Conservation (phyloP, 2,329 filamentous ascomycete genomes). For the Echinosphaeria canescens region DNA sequence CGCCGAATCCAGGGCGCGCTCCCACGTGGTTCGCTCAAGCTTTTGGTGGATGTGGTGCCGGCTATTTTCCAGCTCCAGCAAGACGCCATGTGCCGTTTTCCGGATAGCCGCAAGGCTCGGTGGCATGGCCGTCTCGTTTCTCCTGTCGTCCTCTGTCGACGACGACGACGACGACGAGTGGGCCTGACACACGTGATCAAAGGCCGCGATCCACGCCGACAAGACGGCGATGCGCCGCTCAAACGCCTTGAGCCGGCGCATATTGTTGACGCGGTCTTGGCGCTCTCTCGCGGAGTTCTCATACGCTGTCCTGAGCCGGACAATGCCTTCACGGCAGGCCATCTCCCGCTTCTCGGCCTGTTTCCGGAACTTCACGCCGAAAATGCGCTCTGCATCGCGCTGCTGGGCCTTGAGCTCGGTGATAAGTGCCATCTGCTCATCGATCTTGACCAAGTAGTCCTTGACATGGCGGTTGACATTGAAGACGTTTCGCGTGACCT, state of each 20-base stretch:
- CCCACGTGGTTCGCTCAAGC: conserved; percentile 66
- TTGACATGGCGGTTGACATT: conserved; percentile 99
- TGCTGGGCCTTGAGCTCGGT: conserved; percentile 89
- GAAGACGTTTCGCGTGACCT: conserved; percentile 97
- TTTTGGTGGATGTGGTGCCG: conserved; percentile 79
- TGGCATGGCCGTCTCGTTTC: conserved; percentile 46
- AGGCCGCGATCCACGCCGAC: conserved; percentile 84
- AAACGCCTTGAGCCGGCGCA: conserved; percentile 65
- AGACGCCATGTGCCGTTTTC: conserved; percentile 73
- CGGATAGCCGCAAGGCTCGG: conserved; percentile 52
- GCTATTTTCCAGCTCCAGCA: conserved; percentile 76
- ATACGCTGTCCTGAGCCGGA: conserved; percentile 63
- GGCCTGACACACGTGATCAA: conserved; percentile 65
- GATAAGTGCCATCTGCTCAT: conserved; percentile 94
- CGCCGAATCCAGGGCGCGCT: conserved; percentile 68
- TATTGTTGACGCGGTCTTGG: conserved; percentile 54
- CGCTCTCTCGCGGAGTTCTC: conserved; percentile 61
- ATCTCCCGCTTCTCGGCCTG: conserved; percentile 67
- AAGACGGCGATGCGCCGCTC: conserved; percentile 71
- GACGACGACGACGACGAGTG: too few relatives aligned
- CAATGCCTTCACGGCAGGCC: conserved; percentile 55
- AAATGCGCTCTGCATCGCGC: conserved; percentile 64
- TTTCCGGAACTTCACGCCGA: conserved; percentile 79
- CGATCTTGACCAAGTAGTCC: conserved; percentile 97
- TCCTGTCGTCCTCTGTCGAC: conserved; percentile 48